Evolutionary conservation across 768 basidiomycete genomes (phyloP), one percentile per base, ranked within the genome.

Genomic region (Trametes cubensis): DNA sequence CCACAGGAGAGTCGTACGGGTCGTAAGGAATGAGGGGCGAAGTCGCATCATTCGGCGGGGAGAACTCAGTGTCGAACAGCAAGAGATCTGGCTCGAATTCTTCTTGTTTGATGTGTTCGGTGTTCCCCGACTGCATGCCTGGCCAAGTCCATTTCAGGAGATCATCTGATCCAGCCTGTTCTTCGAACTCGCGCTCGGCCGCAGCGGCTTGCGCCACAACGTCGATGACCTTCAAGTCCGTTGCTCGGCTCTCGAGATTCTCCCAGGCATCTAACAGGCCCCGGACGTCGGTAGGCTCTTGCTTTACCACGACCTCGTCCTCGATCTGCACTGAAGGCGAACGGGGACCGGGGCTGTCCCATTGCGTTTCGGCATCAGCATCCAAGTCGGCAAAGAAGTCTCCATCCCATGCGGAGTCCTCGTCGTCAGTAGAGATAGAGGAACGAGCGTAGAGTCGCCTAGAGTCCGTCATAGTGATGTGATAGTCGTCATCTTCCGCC

Each of bases 201-300:
- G 74, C 73, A 4, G 76, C 75, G 7, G 78, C 79, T 61, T 77
- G 75, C 8, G 76, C 72, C 38, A 78, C 68, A 7, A 82, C 73
- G 55, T 79, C 74, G n/a, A 80, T 76, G 21, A 82, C 77, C 57
- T 78, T 78, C 25, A 61, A 14, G 28, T 64, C 61, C 4, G 67
- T 58, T 13, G 78, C 69, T 25, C 78, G 80, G 3, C 76, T 54
- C 67, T 87, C 85, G 61, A 85, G 78, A 65, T 83, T 81, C 54
- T 90, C 89, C 88, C 88, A 91, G 18, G 83, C 83, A 58, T 88
- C 86, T 46, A 89, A 72, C 74, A 88, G 81, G 14, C 83, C 83
- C 65, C 85, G 82, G 4, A 88, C 81, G 65, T 90, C 87, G 20
- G 75, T 76, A 1, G 81, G 80, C 64, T 89, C 87, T 63, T 83